A percentile compares a stretch with the other conserved stretches of the same genome.
Evolutionary conservation across 495 filamentous ascomycete species (phyloP).

Genomic region (Xylaria nigripes): DNA sequence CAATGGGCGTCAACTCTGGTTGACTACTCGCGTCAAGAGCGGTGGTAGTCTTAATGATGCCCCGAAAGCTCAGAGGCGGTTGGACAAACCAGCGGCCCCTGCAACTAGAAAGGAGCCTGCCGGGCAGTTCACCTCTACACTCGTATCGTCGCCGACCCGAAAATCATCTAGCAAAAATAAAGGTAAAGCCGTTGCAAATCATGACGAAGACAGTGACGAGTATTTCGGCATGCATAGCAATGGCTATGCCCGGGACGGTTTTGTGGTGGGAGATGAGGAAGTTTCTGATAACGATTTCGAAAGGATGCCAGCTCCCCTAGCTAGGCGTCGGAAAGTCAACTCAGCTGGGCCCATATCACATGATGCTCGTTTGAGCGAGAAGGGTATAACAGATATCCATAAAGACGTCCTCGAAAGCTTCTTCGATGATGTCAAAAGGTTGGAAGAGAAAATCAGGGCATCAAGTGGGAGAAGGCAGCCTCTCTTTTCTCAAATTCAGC

Average conservation of each 20-base stretch:
- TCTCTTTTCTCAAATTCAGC: constrained; percentile 65
- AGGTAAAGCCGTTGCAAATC: constrained; percentile 34
- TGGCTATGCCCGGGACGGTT: constrained; percentile 44
- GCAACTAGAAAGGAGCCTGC: constrained; percentile 24
- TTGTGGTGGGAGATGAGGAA: constrained; percentile 43
- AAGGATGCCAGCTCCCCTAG: constrained; percentile 36
- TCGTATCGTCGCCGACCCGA: constrained; percentile 72
- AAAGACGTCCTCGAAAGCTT: constrained; percentile 52
- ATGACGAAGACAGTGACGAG: constrained; percentile 31
- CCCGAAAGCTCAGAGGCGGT: constrained; percentile 8
- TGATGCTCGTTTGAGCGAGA: constrained; percentile 53
- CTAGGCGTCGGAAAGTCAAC: constrained; percentile 21
- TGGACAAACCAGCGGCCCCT: constrained; percentile 15
- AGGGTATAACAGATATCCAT: constrained; percentile 46
- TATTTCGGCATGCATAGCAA: constrained; percentile 31
- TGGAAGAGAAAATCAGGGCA: constrained; percentile 59
- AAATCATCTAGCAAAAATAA: constrained; percentile 32
- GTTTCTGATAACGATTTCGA: constrained; percentile 51
- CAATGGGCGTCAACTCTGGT: constrained; percentile 20
- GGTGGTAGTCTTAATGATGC: constrained; percentile 16
- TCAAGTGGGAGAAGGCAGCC: constrained; percentile 54
- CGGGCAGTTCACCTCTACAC: constrained; percentile 52
- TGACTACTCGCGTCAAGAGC: constrained; percentile 29
- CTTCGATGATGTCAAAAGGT: constrained; percentile 59
- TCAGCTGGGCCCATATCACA: constrained; percentile 61